Evolutionary conservation across 1,284 basidiomycete genomes (phyloP).

Genomic region (Phaffia rhodozyma): DNA sequence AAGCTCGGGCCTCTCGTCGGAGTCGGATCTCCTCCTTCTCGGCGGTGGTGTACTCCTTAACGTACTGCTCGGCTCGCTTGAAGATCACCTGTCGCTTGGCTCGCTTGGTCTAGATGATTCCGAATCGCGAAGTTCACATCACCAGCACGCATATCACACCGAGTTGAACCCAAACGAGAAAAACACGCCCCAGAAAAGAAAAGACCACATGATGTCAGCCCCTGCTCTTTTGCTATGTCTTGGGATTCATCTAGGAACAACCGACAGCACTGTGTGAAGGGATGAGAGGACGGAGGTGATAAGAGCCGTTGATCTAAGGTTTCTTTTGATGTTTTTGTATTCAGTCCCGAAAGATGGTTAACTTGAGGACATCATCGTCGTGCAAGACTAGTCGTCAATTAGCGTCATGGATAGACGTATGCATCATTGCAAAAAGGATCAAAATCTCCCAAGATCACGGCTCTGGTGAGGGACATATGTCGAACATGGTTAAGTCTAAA

Average conservation of each 20-base stretch:
- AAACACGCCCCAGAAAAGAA: conserved; percentile 28
- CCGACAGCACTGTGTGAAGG: neutral
- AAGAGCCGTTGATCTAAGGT: neutral
- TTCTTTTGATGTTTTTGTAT: conserved; percentile 16
- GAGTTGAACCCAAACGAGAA: neutral
- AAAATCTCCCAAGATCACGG: too few relatives aligned
- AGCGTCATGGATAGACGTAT: conserved; percentile 48
- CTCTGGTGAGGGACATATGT: too few relatives aligned
- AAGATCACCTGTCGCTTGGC: conserved; percentile 95
- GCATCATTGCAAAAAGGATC: conserved; percentile 50
- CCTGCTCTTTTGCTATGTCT: too few relatives aligned
- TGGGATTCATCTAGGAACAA: neutral
- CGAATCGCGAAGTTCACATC: conserved; percentile 19
- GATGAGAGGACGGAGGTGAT: neutral
- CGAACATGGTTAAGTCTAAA: too few relatives aligned
- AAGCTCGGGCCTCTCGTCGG: conserved; percentile 80
- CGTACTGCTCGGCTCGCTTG: conserved; percentile 98
- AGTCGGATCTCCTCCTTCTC: conserved; percentile 96
- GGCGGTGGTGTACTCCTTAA: conserved; percentile 85
- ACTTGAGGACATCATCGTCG: conserved; percentile 65
- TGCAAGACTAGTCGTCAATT: conserved; percentile 32
- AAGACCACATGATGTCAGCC: too few relatives aligned
- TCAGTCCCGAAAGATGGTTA: conserved; percentile 99
- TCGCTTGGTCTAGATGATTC: conserved; percentile 54
- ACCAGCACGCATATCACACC: neutral